Conservation (phyloP, 257 asterid genomes). For the Echium plantagineum region DNA sequence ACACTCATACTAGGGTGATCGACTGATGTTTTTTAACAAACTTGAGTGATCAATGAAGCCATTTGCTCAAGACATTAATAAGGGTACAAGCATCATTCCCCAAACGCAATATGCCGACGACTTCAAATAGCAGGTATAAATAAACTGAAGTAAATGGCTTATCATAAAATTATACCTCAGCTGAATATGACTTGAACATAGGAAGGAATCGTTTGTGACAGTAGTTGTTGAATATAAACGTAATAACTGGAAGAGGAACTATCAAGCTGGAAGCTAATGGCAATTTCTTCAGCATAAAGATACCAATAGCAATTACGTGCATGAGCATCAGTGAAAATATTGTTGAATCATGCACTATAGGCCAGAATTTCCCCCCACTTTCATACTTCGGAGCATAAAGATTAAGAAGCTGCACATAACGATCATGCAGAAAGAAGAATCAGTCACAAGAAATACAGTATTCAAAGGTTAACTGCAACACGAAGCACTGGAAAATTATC, state of each 20-base stretch:
- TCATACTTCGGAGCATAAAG: conserved; percentile 75
- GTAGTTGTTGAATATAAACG: conserved; percentile 76
- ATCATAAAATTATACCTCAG: conserved; percentile 46
- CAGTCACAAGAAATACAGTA: neutral
- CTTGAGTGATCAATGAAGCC: too few species aligned
- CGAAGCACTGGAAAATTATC: too few species aligned
- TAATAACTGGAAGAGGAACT: conserved; percentile 84
- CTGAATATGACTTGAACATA: conserved; percentile 62
- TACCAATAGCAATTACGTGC: conserved; percentile 90
- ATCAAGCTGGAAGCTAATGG: conserved; percentile 73
- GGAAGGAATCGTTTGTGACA: conserved; percentile 82
- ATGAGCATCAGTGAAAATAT: conserved; percentile 68
- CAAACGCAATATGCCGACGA: neutral
- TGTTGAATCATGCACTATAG: conserved; percentile 79
- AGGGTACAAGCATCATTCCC: neutral
- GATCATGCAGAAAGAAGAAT: neutral
- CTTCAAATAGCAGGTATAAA: neutral
- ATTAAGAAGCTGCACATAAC: conserved; percentile 48
- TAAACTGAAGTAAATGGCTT: neutral
- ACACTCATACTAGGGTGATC: too few species aligned
- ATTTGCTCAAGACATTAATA: too few species aligned
- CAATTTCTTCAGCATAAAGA: conserved; percentile 78
- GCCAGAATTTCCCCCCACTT: conserved; percentile 93
- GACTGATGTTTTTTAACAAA: too few species aligned
- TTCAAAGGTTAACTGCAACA: neutral